Percentiles rank a stretch among this genome's conserved stretches.
Conservation (phyloP, 1,284 basidiomycete genomes). For the Ganoderma multipileum region DNA sequence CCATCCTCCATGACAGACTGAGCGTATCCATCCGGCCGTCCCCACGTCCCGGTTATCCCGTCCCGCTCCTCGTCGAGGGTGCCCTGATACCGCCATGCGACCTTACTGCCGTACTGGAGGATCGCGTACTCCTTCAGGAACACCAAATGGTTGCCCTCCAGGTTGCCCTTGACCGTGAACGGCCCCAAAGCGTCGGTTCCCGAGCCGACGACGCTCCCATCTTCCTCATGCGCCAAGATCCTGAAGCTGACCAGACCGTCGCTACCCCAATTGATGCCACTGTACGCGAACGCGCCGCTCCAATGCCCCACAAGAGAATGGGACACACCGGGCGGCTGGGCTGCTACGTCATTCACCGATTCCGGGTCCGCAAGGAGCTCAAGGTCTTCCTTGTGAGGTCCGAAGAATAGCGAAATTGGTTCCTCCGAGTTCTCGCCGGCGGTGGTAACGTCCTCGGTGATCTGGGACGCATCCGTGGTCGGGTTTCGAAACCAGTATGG, state of each 20-base stretch:
- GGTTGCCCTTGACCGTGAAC: background rate
- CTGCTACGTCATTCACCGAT: background rate
- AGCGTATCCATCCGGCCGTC: background rate
- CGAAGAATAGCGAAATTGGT: background rate
- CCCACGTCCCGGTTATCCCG: background rate
- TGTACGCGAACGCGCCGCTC: slow-evolving; percentile 6
- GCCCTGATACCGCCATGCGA: background rate
- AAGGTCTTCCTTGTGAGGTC: background rate
- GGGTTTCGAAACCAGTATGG: background rate
- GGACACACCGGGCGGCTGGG: background rate
- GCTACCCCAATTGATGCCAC: background rate
- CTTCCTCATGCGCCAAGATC: background rate
- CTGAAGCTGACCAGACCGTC: slow-evolving; percentile 7
- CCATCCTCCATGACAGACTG: background rate
- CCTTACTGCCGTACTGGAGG: background rate
- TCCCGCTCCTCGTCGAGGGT: background rate
- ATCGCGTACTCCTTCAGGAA: slow-evolving; percentile 2
- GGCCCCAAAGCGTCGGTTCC: slow-evolving; percentile 9
- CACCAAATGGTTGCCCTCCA: background rate
- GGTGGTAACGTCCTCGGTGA: background rate
- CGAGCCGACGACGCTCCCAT: slow-evolving; percentile 6
- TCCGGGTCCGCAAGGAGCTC: background rate
- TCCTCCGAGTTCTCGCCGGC: too few species aligned
- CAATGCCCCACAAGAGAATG: slow-evolving; percentile 14
- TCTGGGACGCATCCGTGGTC: background rate